Percentiles rank a stretch among this genome's conserved stretches.
Evolutionary conservation across 208 protist genomes (phyloP).

Genomic region (Acanthamoeba culbertsoni): DNA sequence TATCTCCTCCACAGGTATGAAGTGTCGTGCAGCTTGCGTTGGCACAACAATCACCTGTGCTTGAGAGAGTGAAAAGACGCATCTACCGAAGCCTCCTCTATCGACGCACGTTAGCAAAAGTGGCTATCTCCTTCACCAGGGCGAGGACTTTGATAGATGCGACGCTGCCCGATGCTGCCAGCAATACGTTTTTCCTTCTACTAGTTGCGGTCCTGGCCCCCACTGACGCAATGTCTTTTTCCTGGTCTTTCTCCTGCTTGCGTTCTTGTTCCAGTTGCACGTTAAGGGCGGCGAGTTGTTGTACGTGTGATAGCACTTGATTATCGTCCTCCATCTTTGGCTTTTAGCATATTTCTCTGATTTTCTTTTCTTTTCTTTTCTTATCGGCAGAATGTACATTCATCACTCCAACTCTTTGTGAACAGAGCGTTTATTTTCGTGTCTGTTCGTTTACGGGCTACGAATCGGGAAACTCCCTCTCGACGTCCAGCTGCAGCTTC

Average conservation of each 20-base stretch:
- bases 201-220: not conserved
- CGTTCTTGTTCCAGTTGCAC: not conserved
- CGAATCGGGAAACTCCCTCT: slow-evolving; percentile 23
- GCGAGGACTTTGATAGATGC: slow-evolving; percentile 14
- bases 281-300: not conserved
- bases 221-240: not conserved
- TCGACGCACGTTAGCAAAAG: not conserved
- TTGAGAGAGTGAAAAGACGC: not conserved
- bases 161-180: slow-evolving; percentile 5
- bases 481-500: slow-evolving; percentile 40
- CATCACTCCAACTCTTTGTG: too few relatives aligned
- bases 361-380: not conserved
- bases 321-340: not conserved
- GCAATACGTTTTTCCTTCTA: not conserved
- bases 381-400: not conserved
- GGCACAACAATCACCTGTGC: not conserved
- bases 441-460: too few relatives aligned
- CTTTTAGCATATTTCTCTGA: not conserved
- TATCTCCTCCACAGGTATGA: slow-evolving; percentile 1
- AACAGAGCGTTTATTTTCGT: too few relatives aligned
- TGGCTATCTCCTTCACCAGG: not conserved
- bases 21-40: not conserved
- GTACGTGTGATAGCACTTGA: not conserved
- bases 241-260: not conserved
- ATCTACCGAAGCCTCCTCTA: too few relatives aligned